Evolutionary conservation across 495 filamentous ascomycete species (phyloP).

Genomic region (Cercophora samala): DNA sequence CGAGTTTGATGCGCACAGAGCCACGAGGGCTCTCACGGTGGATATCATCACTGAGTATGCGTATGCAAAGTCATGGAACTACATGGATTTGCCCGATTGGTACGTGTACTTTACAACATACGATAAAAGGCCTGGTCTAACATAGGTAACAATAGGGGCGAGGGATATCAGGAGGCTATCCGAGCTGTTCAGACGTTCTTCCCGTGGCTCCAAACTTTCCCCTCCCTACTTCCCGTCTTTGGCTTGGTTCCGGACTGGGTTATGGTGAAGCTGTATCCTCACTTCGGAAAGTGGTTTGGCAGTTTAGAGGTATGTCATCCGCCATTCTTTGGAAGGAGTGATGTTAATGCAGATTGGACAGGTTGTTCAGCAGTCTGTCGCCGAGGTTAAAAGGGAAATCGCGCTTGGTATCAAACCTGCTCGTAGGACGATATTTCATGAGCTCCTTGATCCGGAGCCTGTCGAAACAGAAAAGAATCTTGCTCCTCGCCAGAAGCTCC

Average conservation of each 20-base stretch:
- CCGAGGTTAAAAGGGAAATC: slow-evolving; percentile 18
- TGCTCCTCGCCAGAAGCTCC: slow-evolving; percentile 19
- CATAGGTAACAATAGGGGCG: slow-evolving; percentile 9
- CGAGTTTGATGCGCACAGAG: slow-evolving; percentile 31
- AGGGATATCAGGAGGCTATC: slow-evolving; percentile 27
- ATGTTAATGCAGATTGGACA: slow-evolving; percentile 15
- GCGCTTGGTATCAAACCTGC: slow-evolving; percentile 9
- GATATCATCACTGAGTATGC: slow-evolving; percentile 47
- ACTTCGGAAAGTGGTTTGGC: slow-evolving; percentile 16
- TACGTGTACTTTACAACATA: not conserved
- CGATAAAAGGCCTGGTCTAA: not conserved
- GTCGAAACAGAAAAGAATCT: slow-evolving; percentile 25
- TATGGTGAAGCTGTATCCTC: slow-evolving; percentile 14
- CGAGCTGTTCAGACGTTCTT: slow-evolving; percentile 17
- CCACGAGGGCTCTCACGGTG: slow-evolving; percentile 36
- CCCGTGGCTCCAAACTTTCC: slow-evolving; percentile 24
- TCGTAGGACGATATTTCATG: slow-evolving; percentile 31
- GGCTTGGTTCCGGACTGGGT: slow-evolving; percentile 21
- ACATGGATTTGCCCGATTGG: slow-evolving; percentile 13
- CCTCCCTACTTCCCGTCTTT: slow-evolving; percentile 18
- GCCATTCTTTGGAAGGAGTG: slow-evolving; percentile 5
- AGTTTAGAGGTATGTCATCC: slow-evolving; percentile 6
- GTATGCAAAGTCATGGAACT: slow-evolving; percentile 34
- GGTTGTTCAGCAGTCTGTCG: slow-evolving; percentile 8
- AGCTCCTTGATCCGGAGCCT: slow-evolving; percentile 23